These are phyloP conservation scores for Balansia obtecta DNA, from an alignment of 2,329 filamentous ascomycete genomes.

Conservation along the genomic window DNA sequence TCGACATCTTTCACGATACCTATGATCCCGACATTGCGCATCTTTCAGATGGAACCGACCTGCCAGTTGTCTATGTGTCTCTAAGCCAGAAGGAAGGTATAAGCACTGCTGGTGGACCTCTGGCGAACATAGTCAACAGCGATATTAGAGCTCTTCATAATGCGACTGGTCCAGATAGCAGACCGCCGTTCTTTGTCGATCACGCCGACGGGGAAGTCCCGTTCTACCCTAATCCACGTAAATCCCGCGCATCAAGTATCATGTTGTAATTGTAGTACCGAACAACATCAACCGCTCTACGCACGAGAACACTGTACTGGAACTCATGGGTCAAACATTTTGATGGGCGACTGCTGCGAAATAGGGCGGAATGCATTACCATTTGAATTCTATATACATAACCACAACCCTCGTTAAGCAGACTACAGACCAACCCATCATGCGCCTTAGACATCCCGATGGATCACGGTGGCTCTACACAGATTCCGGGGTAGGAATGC, in stretches of 20 bases:
- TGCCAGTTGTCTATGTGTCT: constrained; percentile 6
- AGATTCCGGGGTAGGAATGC: too few species aligned
- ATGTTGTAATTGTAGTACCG: neutral
- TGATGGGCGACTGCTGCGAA: too few species aligned
- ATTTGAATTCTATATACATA: too few species aligned
- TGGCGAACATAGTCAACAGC: constrained; percentile 5
- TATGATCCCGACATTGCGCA: constrained; percentile 9
- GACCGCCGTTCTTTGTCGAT: constrained; percentile 8
- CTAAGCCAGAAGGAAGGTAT: constrained; percentile 3
- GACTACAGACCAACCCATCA: too few species aligned
- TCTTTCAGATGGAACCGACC: constrained; percentile 3
- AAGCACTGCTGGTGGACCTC: constrained; percentile 2
- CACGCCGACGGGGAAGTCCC: constrained; percentile 6
- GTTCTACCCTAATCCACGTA: constrained; percentile 4
- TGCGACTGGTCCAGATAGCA: constrained; percentile 1
- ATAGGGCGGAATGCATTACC: too few species aligned
- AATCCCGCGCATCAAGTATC: neutral
- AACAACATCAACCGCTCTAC: neutral
- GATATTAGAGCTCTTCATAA: constrained; percentile 5
- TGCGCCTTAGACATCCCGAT: too few species aligned
- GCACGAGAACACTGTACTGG: neutral
- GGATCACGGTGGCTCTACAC: too few species aligned
- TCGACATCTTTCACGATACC: constrained; percentile 9
- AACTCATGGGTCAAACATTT: neutral
- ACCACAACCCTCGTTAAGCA: too few species aligned